A percentile compares a stretch with the other conserved stretches of the same genome.
Evolutionary conservation across 805 yeast species (phyloP).

Genomic region (Cyberlindnera euphorbiiphila): DNA sequence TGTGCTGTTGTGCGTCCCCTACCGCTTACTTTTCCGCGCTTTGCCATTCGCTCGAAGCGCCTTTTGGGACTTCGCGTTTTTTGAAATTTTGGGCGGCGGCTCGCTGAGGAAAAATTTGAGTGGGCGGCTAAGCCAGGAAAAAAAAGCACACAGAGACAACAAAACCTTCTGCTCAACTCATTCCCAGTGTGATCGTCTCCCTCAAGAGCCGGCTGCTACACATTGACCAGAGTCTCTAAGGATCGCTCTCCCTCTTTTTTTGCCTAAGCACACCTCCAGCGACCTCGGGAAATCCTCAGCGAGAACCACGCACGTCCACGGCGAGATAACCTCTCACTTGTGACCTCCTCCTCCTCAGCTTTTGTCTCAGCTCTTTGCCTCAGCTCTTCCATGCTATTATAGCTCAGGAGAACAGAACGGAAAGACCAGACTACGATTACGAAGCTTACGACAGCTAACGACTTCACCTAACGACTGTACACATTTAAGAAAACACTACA

Average conservation of each 20-base stretch:
- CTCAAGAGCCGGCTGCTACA: too few relatives aligned
- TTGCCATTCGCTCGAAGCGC: constrained; percentile 14
- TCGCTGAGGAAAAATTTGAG: constrained; percentile 5
- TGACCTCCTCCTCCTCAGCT: too few relatives aligned
- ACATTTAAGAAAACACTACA: neutral
- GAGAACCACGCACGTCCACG: too few relatives aligned
- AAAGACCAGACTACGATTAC: too few relatives aligned
- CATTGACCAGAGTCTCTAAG: too few relatives aligned
- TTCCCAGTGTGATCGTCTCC: too few relatives aligned
- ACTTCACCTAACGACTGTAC: neutral
- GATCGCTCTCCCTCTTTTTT: too few relatives aligned
- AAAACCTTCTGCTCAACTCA: neutral
- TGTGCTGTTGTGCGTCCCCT: constrained; percentile 7
- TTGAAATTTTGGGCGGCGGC: constrained; percentile 3
- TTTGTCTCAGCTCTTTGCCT: too few relatives aligned
- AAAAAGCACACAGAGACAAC: too few relatives aligned
- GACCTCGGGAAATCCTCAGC: too few relatives aligned
- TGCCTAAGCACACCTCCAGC: too few relatives aligned
- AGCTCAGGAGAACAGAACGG: constrained; percentile 1
- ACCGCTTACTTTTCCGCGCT: constrained; percentile 19
- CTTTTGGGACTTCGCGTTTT: constrained; percentile 2
- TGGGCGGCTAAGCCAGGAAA: neutral
- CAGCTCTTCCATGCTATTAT: constrained; percentile 14
- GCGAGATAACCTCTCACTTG: too few relatives aligned
- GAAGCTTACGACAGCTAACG: constrained; percentile 13